Conservation (phyloP, 176 grass and related monocot species). For the Elymus sibiricus region DNA sequence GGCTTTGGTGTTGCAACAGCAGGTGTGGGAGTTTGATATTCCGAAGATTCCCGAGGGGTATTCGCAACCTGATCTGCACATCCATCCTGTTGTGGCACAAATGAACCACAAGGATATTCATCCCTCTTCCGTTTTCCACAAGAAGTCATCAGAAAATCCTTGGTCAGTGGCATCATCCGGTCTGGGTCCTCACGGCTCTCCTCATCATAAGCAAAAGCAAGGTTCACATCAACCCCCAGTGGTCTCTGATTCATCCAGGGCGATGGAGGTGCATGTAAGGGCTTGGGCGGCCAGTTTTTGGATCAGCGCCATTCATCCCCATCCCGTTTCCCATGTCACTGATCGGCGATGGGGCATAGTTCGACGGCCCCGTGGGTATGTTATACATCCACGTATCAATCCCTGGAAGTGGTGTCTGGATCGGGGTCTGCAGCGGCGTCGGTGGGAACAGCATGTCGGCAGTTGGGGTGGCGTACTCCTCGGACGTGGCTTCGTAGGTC, state of each 20-base stretch:
- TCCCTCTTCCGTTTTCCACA: too few species aligned
- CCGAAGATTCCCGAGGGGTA: too few species aligned
- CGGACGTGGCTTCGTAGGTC: constrained; percentile 78
- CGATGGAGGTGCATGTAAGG: constrained; percentile 79
- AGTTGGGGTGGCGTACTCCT: constrained; percentile 95
- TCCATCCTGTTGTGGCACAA: too few species aligned
- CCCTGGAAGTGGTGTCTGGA: constrained; percentile 71
- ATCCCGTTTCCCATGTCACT: constrained; percentile 65
- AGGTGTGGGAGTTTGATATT: constrained; percentile 59
- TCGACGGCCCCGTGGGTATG: constrained; percentile 75
- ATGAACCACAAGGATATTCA: too few species aligned
- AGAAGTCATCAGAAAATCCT: too few species aligned
- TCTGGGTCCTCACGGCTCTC: constrained; percentile 78
- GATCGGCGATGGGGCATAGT: constrained; percentile 83
- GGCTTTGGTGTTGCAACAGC: constrained; percentile 54
- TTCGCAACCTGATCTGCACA: too few species aligned
- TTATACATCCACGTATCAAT: constrained; percentile 71
- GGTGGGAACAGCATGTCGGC: constrained; percentile 90
- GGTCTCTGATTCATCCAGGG: constrained; percentile 80
- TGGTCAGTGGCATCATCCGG: constrained; percentile 50
- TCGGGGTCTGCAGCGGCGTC: constrained; percentile 77
- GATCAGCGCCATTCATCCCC: constrained; percentile 41
- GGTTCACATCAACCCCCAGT: constrained; percentile 87
- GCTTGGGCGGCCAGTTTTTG: constrained; percentile 58
- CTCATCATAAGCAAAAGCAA: constrained; percentile 58